These are phyloP conservation scores for Lactifluus volemus DNA, from an alignment of 768 basidiomycete genomes.

Conservation along the genomic window DNA sequence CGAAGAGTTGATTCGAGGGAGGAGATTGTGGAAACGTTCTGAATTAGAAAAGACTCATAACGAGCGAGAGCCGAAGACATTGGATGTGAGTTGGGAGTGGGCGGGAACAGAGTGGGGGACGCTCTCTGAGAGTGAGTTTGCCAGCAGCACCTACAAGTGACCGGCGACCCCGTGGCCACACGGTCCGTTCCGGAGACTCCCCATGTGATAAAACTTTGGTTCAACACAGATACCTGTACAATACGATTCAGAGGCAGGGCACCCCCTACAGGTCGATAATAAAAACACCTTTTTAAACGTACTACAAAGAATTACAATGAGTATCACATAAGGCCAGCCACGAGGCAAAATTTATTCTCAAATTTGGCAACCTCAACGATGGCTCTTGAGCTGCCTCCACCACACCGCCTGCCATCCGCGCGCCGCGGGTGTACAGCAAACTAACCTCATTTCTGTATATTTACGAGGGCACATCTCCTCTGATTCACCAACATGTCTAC, in stretches of 20 bases:
- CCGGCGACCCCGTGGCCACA: not conserved
- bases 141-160: no score
- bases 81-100: constrained; percentile 11
- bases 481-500: constrained; percentile 13
- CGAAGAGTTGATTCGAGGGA: constrained; percentile 83
- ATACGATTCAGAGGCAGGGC: not conserved
- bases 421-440: not conserved
- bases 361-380: not conserved
- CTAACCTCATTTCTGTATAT: not conserved
- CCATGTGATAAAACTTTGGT: not conserved
- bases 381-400: not conserved
- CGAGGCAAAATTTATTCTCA: constrained; percentile 7
- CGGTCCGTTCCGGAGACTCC: not conserved
- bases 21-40: constrained; percentile 79
- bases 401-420: not conserved
- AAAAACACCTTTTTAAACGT: not conserved
- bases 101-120: not conserved
- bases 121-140: no score
- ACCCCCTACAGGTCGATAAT: not conserved
- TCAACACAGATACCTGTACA: not conserved
- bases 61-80: constrained; percentile 59
- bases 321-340: constrained; percentile 6
- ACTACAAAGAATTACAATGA: not conserved
- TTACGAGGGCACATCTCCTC: not conserved
- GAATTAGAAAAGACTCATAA: constrained; percentile 78